These are phyloP conservation scores for Blepharisma japonicum DNA, from an alignment of 73 alveolate genomes.

Conservation along the genomic window DNA sequence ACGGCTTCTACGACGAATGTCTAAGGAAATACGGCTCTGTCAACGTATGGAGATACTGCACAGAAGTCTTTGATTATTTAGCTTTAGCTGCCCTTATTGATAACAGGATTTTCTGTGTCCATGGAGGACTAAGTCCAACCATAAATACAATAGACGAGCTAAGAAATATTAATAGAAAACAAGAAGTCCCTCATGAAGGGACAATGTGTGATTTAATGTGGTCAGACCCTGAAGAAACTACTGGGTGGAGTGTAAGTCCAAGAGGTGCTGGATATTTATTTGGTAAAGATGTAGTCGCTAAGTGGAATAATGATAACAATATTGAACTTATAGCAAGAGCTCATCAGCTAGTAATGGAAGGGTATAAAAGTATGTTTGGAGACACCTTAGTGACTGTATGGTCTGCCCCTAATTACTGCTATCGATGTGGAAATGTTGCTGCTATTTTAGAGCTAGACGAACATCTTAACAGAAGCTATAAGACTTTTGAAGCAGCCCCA, in stretches of 20 bases:
- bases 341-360: conserved; percentile 96
- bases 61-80: conserved; percentile 97
- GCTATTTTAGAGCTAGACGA: conserved; percentile 88
- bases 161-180: conserved; percentile 63
- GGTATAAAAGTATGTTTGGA: conserved; percentile 86
- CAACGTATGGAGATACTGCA: conserved; percentile 98
- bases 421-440: conserved; percentile 91
- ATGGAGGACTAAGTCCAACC: conserved; percentile 95
- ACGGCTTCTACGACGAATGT: conserved; percentile 95
- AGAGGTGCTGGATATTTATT: conserved; percentile 97
- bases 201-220: conserved; percentile 96
- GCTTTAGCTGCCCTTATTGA: conserved; percentile 96
- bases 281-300: conserved; percentile 89
- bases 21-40: conserved; percentile 90
- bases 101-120: conserved; percentile 93
- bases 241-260: conserved; percentile 88
- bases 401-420: conserved; percentile 95
- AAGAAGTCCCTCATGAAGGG: conserved; percentile 85
- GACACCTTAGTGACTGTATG: conserved; percentile 91
- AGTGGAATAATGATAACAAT: conserved; percentile 72
- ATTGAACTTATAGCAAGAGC: conserved; percentile 89
- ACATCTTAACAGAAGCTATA: conserved; percentile 65
- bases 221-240: conserved; percentile 90
- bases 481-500: conserved; percentile 88
- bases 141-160: conserved; percentile 89